These are phyloP conservation scores for Gossypium thurberi DNA, from an alignment of 345 rosid species.

Conservation along the genomic window DNA sequence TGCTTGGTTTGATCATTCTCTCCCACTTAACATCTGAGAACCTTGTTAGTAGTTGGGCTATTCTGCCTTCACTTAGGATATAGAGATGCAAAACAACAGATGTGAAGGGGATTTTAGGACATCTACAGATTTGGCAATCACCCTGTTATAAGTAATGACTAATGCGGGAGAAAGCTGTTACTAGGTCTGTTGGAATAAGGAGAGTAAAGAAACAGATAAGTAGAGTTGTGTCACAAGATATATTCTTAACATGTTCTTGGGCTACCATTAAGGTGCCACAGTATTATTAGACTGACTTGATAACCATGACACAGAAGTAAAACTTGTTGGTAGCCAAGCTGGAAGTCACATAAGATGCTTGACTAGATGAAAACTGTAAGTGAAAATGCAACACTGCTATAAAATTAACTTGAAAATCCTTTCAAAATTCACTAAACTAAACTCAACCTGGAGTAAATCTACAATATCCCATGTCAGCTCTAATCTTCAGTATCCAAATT, in stretches of 20 bases:
- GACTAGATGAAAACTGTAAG: background rate
- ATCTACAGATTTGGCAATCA: background rate
- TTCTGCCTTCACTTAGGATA: background rate
- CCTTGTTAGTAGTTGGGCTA: background rate
- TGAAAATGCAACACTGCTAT: background rate
- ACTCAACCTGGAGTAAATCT: background rate
- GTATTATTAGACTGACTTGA: background rate
- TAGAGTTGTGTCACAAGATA: background rate
- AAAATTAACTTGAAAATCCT: background rate
- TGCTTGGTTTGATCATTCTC: background rate
- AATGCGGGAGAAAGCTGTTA: background rate
- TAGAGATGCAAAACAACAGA: background rate
- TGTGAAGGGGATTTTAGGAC: background rate
- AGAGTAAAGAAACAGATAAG: background rate
- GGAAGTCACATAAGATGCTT: background rate
- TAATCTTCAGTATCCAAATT: background rate
- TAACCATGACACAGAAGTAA: background rate
- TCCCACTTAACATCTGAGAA: background rate
- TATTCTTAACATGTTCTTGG: background rate
- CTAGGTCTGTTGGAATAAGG: background rate
- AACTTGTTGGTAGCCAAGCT: background rate
- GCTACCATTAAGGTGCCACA: background rate
- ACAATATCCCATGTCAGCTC: background rate
- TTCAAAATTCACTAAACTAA: background rate
- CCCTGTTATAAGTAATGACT: background rate